Evolutionary conservation across 768 basidiomycete species (phyloP), one percentile per base, ranked within the genome.

Genomic region (Infundibulicybe gibba): DNA sequence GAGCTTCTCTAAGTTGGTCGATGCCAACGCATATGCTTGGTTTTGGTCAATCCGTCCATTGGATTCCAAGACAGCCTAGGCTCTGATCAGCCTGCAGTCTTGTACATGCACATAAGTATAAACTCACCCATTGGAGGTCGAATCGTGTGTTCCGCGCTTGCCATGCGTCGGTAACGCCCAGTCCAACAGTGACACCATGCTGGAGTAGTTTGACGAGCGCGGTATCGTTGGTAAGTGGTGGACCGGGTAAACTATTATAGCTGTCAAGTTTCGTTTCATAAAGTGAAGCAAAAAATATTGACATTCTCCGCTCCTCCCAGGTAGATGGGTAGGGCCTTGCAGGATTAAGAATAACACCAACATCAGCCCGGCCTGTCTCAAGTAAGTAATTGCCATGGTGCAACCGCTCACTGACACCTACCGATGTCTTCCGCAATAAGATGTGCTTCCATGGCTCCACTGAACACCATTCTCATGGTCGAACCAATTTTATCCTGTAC

Each of bases 241-340:
- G 85, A 1, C 90, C 90, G 21, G 87, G 81, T 54, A 85, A 61
- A 60, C 86, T 81, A 58, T 40, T 20, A 15, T 16, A 21, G 33
- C 16, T 16, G 42, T 46, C 16, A 40, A 21, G 41, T 54, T 40
- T 62, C 43, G 13, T 12, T 14, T 25, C 25, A 25, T 3, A 25
- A 25, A 25, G 14, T 10, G 12, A 49, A 16, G 3, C n/a, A 39
- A 21, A 31, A 34, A 13, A 61, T 80, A 4, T 25, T 53, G 49
- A 86, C 84, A 84, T 77, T 56, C 87, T 70, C 32, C 68, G 74
- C 53, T 76, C 67, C 55, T 92, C 85, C 93, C 93, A 97, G 6
- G 67, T 61, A 32, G 62, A 58, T 5, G 93, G 90, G 70, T 80
- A 87, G 14, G 87, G 79, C 45, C 87, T 71, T 4, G 78, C 65